Evolutionary conservation across 1,284 basidiomycete genomes (phyloP).

Genomic region (Prillingera fragicola): DNA sequence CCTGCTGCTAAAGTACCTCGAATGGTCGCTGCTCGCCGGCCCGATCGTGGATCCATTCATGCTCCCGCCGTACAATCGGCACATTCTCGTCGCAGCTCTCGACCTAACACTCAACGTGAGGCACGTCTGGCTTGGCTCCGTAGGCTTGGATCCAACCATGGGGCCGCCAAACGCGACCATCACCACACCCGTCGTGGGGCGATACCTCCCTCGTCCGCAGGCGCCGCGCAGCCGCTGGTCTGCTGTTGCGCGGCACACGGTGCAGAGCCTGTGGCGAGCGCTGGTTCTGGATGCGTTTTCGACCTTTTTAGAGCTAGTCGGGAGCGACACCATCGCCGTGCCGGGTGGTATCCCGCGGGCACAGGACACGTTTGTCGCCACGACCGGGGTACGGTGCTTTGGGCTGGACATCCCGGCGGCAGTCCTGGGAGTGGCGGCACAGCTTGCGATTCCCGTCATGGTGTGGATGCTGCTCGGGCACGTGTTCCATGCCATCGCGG

Average conservation of each 20-base stretch:
- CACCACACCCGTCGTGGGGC: not conserved
- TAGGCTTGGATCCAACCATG: slow-evolving; percentile 17
- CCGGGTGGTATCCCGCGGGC: too few relatives aligned
- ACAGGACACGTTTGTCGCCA: too few relatives aligned
- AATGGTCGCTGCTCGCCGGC: slow-evolving; percentile 28
- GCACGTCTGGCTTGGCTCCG: slow-evolving; percentile 30
- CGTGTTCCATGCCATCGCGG: slow-evolving; percentile 35
- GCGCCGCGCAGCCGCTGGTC: too few relatives aligned
- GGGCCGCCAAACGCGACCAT: slow-evolving; percentile 4
- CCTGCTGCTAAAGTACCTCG: slow-evolving; percentile 30
- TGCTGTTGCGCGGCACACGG: too few relatives aligned
- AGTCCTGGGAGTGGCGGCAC: slow-evolving; percentile 18
- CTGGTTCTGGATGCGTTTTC: too few relatives aligned
- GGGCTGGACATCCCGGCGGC: slow-evolving; percentile 10
- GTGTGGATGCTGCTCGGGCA: slow-evolving; percentile 31
- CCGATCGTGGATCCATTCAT: slow-evolving; percentile 31
- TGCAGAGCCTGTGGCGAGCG: too few relatives aligned
- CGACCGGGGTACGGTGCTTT: too few relatives aligned
- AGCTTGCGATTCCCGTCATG: slow-evolving; percentile 22
- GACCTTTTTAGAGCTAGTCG: too few relatives aligned
- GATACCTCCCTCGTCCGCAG: slow-evolving; percentile 1
- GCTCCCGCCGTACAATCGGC: slow-evolving; percentile 17
- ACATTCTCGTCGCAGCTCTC: slow-evolving; percentile 18
- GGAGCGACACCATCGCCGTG: too few relatives aligned
- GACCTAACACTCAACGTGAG: slow-evolving; percentile 35